These are phyloP conservation scores for Pseudogymnoascus sp. DNA, from an alignment of 2,329 filamentous ascomycete species.

Conservation along the genomic window DNA sequence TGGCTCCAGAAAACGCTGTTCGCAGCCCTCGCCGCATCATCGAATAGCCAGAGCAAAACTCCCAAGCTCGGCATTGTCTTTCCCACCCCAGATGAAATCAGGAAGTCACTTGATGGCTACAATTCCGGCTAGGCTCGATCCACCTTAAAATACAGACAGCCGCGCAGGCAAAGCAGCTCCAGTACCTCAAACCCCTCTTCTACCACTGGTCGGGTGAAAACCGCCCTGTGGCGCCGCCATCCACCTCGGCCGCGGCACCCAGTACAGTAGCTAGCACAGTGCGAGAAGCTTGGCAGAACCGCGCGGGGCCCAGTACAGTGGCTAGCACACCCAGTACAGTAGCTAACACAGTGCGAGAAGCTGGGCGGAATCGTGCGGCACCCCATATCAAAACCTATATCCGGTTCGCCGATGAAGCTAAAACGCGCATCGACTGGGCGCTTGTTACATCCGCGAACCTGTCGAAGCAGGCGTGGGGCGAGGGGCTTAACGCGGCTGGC, in stretches of 20 bases:
- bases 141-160: conserved; percentile 69
- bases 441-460: conserved; percentile 86
- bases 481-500: conserved; percentile 46
- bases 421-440: conserved; percentile 67
- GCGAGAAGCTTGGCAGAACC: conserved; percentile 52
- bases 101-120: conserved; percentile 72
- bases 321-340: background rate
- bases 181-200: conserved; percentile 63
- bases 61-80: conserved; percentile 68
- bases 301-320: conserved; percentile 24
- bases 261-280: conserved; percentile 13
- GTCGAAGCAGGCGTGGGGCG: conserved; percentile 85
- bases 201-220: conserved; percentile 68
- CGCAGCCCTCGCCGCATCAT: conserved; percentile 34
- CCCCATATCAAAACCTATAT: conserved; percentile 91
- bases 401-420: conserved; percentile 42
- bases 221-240: conserved; percentile 15
- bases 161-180: conserved; percentile 66
- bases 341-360: conserved; percentile 34
- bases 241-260: conserved; percentile 13
- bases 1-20: conserved; percentile 68
- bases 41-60: conserved; percentile 19
- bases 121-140: conserved; percentile 68
- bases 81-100: conserved; percentile 72
- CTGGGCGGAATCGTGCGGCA: conserved; percentile 62